phyloP scores from a whole-genome alignment of 2,329 filamentous ascomycete genomes.

The Diaporthe nobilis region DNA sequence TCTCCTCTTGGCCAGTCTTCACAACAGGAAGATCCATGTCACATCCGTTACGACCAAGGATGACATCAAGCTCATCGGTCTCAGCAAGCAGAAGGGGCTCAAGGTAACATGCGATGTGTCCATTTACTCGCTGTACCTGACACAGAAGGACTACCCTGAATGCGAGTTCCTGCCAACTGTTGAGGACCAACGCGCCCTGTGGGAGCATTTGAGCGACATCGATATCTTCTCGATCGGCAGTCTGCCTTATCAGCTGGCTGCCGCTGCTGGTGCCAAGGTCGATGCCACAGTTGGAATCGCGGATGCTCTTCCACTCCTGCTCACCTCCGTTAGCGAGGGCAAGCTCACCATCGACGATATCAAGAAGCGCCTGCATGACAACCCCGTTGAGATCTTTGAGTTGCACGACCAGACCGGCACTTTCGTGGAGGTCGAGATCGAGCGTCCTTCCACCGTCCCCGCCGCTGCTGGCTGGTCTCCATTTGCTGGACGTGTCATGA shows the following conservation, averaged over 20 bases:
- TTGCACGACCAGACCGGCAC: slow-evolving; percentile 84
- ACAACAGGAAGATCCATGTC: slow-evolving; percentile 84
- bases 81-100: slow-evolving; percentile 85
- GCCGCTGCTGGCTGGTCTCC: slow-evolving; percentile 74
- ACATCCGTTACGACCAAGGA: slow-evolving; percentile 86
- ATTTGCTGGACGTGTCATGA: slow-evolving; percentile 77
- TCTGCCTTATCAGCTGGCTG: slow-evolving; percentile 81
- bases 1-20: slow-evolving; percentile 81
- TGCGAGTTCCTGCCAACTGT: slow-evolving; percentile 76
- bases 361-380: slow-evolving; percentile 79
- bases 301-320: slow-evolving; percentile 80
- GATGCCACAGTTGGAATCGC: slow-evolving; percentile 77
- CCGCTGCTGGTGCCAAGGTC: slow-evolving; percentile 64
- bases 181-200: slow-evolving; percentile 79
- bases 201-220: slow-evolving; percentile 80
- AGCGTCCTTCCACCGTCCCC: slow-evolving; percentile 75
- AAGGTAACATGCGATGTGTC: slow-evolving; percentile 87
- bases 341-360: slow-evolving; percentile 82
- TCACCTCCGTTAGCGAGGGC: slow-evolving; percentile 82
- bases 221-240: slow-evolving; percentile 86
- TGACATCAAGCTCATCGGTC: slow-evolving; percentile 81
- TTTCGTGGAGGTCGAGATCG: slow-evolving; percentile 81
- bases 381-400: slow-evolving; percentile 86
- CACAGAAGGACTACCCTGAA: slow-evolving; percentile 77
- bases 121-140: slow-evolving; percentile 84